phyloP scores from a whole-genome alignment of 176 grass and related monocot genomes.

The Canna indica region DNA sequence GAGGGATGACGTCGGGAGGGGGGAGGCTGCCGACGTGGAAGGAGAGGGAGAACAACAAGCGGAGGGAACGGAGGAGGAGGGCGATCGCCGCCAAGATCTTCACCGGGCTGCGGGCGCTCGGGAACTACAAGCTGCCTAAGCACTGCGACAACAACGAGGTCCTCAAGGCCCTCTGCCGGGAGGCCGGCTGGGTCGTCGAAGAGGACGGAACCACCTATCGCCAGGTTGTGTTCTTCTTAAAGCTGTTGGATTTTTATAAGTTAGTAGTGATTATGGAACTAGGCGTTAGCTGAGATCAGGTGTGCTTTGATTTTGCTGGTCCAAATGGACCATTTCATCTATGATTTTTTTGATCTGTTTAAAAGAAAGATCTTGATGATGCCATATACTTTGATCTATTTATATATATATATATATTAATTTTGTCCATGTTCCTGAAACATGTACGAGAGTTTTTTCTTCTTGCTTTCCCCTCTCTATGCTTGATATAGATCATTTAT shows the following conservation, averaged over 20 bases:
- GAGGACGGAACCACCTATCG: conserved; percentile 93
- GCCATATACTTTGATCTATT: no score
- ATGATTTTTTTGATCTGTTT: no score
- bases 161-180: conserved; percentile 84
- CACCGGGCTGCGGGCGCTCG: conserved; percentile 59
- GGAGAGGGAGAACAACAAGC: conserved; percentile 99
- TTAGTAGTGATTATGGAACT: neutral
- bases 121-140: conserved; percentile 89
- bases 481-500: neutral
- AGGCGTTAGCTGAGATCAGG: neutral
- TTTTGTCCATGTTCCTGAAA: no score
- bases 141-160: conserved; percentile 99
- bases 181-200: conserved; percentile 88
- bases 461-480: neutral
- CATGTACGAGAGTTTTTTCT: neutral
- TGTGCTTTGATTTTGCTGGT: neutral
- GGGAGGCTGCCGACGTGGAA: conserved; percentile 86
- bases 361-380: no score
- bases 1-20: conserved; percentile 26
- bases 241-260: neutral
- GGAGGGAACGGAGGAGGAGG: conserved; percentile 60
- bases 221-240: conserved; percentile 23
- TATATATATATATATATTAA: no score
- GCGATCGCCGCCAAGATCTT: conserved; percentile 97
- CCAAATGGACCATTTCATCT: neutral